Evolutionary conservation across 1,139 yeast genomes (phyloP), one percentile per base, ranked within the genome.

Genomic region (Lodderomyces jiufengensis): DNA sequence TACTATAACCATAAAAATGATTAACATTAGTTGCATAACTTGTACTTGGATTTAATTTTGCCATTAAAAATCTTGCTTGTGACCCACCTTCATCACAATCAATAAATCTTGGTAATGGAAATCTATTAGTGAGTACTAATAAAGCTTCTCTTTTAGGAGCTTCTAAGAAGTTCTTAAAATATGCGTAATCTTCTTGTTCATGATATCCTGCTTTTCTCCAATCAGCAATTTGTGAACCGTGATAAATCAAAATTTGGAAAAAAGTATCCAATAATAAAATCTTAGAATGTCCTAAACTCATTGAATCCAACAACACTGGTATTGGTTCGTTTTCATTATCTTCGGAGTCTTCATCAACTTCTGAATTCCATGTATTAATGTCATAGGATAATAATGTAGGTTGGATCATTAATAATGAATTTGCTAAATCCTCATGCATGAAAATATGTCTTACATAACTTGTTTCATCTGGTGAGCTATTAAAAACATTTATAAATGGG

Each of bases 51-150:
- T 83, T 84, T 49, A 84, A 63, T 53, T 81, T 80, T 3, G 88
- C 82, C 72, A 79, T 76, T 42, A 84, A 63, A 53, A 84, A 84
- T 52, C 94, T 68, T 0, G 92, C 87, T 66, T 92, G 98, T 16
- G 97, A 88, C 34, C 96, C 97, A 54, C 97, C 97, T 51, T 90
- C 96, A 57, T 90, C 97, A 40, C 97, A 87, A 52, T 90, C 96
- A 48, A 90, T 87, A 33, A 52, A 92, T 64, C 97, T 79, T 32
- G 98, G 98, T 53, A 92, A 73, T 50, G 98, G 98, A 78, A 86
- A 92, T 61, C 98, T 79, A 57, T 92, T 97, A 29, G 84, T 80
- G 53, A 92, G 77, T 46, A 92, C 70, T 48, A 84, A 87, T 10
- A 95, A 92, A 26, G 97, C 97, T 63, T 92, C 98, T 42, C 76